Conservation (phyloP, 139 green algal genomes). For the Picochlorum costavermella region DNA sequence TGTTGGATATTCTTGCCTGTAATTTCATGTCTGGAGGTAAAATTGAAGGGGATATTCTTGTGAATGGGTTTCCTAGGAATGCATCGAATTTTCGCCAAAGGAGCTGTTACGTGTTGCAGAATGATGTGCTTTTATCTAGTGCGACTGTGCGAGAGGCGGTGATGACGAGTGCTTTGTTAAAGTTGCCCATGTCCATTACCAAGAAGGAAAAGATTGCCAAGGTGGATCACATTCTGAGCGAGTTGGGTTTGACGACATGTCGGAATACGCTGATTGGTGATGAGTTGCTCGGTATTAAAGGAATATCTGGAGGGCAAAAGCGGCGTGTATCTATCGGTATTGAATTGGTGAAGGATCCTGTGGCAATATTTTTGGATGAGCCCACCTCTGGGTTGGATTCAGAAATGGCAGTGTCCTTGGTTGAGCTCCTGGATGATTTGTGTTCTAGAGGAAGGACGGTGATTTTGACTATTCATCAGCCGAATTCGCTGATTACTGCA, state of each 20-base stretch:
- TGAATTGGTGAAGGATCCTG: conserved; percentile 59
- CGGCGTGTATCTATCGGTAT: conserved; percentile 52
- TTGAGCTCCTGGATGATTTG: conserved; percentile 39
- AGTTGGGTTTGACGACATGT: conserved; percentile 47
- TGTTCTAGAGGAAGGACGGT: conserved; percentile 38
- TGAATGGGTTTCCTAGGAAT: conserved; percentile 33
- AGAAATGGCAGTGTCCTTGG: conserved; percentile 58
- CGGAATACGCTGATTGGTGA: conserved; percentile 57
- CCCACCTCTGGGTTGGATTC: conserved; percentile 62
- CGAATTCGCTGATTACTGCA: conserved; percentile 55
- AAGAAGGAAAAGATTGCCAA: conserved; percentile 25
- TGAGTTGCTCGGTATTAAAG: conserved; percentile 52
- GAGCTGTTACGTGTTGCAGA: conserved; percentile 53
- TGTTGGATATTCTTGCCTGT: conserved; percentile 58
- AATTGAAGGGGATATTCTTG: conserved; percentile 33
- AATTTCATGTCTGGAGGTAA: conserved; percentile 14
- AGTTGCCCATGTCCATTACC: conserved; percentile 38
- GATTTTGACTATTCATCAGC: conserved; percentile 64
- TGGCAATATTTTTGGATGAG: conserved; percentile 64
- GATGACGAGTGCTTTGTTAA: conserved; percentile 48
- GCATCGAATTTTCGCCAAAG: conserved; percentile 11
- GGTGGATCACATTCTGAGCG: conserved; percentile 48
- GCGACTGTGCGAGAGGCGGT: conserved; percentile 56
- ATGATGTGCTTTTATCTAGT: conserved; percentile 48
- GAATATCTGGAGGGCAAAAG: conserved; percentile 62